phyloP scores from a whole-genome alignment of 2,329 filamentous ascomycete genomes.

The Neurospora sp. region DNA sequence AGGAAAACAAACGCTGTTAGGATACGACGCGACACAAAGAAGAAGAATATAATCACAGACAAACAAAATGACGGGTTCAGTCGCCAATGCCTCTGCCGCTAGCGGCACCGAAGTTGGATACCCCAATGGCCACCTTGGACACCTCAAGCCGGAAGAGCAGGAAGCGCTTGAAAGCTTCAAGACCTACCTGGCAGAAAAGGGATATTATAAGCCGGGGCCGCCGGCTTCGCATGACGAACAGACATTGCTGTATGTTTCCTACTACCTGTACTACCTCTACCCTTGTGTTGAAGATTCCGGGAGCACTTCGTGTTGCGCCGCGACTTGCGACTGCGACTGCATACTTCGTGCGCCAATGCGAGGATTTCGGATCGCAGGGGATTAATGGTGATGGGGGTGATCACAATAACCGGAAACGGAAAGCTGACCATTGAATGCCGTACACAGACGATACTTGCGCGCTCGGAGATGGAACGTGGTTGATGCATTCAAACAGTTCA shows the following conservation, averaged over 20 bases:
- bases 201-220: conserved; percentile 48
- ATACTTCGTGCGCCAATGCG: not conserved
- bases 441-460: conserved; percentile 66
- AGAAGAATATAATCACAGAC: not conserved
- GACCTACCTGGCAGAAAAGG: conserved; percentile 51
- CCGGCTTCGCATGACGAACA: conserved; percentile 62
- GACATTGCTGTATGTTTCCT: conserved; percentile 53
- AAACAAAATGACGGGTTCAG: not conserved
- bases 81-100: conserved; percentile 2
- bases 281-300: not conserved
- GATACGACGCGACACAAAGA: not conserved
- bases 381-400: not conserved
- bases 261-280: not conserved
- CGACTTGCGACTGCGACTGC: not conserved
- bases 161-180: conserved; percentile 65
- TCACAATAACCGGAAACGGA: not conserved
- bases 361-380: not conserved
- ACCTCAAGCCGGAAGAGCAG: conserved; percentile 61
- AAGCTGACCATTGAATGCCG: not conserved
- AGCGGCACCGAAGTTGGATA: conserved; percentile 38
- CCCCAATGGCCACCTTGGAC: conserved; percentile 70
- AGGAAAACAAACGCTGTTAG: not conserved
- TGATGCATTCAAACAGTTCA: conserved; percentile 76
- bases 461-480: conserved; percentile 71
- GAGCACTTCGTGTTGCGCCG: conserved; percentile 4